Evolutionary conservation across 2,329 filamentous ascomycete genomes (phyloP).

Genomic region (Rutstroemia sp.): DNA sequence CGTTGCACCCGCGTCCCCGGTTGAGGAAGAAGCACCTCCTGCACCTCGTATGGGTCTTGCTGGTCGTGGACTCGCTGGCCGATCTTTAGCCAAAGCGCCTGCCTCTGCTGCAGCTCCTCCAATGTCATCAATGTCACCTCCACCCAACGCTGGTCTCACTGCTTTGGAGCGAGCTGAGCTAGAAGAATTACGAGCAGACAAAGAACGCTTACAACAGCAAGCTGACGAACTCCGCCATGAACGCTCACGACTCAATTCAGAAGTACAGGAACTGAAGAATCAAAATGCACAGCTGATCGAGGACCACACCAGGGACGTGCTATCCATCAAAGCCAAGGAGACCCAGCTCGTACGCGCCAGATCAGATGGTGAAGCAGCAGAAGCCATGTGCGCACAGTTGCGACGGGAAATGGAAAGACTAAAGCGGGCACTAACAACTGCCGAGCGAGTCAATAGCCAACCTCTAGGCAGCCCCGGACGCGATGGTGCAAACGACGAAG

Average conservation of each 20-base stretch:
- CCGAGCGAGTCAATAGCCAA: constrained; percentile 41
- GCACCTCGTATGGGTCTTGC: constrained; percentile 27
- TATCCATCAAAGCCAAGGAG: constrained; percentile 97
- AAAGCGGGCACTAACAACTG: constrained; percentile 72
- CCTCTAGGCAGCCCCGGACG: constrained; percentile 33
- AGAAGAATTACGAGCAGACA: constrained; percentile 77
- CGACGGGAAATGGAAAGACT: constrained; percentile 85
- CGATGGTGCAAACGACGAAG: constrained; percentile 48
- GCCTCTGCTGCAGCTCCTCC: constrained; percentile 43
- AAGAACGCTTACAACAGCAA: constrained; percentile 67
- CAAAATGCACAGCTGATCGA: constrained; percentile 96
- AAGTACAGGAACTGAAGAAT: constrained; percentile 91
- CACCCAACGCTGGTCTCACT: constrained; percentile 58
- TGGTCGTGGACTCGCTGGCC: constrained; percentile 67
- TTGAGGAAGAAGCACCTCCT: constrained; percentile 30
- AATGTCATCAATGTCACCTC: constrained; percentile 46
- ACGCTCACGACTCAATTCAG: constrained; percentile 71
- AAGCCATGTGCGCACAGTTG: constrained; percentile 77
- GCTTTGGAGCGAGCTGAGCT: constrained; percentile 86
- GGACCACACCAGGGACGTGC: constrained; percentile 88
- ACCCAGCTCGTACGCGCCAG: constrained; percentile 90
- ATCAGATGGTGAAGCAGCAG: constrained; percentile 81
- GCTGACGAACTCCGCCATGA: constrained; percentile 78
- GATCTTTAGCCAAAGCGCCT: constrained; percentile 67
- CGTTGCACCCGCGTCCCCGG: constrained; percentile 41